Percentiles rank a stretch among this genome's conserved stretches.
phyloP scores from a whole-genome alignment of 1,284 basidiomycete genomes.

The Xanthoconium separans region DNA sequence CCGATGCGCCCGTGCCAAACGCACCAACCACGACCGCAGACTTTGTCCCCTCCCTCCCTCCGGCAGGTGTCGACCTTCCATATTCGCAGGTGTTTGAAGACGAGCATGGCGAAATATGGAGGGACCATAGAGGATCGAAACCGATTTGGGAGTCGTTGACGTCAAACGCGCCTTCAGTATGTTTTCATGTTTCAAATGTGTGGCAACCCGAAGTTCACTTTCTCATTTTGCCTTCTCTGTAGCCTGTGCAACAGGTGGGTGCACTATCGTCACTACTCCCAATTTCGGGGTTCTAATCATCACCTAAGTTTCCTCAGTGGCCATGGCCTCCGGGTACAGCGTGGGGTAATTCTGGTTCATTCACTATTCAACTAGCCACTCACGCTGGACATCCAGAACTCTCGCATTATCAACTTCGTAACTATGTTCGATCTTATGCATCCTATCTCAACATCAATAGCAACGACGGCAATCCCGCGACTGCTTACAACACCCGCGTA shows the following conservation, averaged over 20 bases:
- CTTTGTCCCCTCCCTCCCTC: conserved; percentile 13
- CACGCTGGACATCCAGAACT: conserved; percentile 15
- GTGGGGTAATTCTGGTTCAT: conserved; percentile 12
- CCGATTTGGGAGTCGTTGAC: conserved; percentile 18
- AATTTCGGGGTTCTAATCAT: no score
- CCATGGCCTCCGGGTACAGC: conserved; percentile 13
- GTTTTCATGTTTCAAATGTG: conserved; percentile 7
- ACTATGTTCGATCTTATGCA: conserved; percentile 37
- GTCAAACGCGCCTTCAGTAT: conserved; percentile 10
- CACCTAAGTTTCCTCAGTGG: conserved; percentile 12
- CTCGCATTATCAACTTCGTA: conserved; percentile 23
- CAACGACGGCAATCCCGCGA: conserved; percentile 40
- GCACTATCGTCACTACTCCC: background rate
- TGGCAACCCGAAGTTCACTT: background rate
- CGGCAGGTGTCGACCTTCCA: conserved; percentile 3
- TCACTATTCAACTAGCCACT: background rate
- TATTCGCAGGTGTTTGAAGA: conserved; percentile 11
- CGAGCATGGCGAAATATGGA: background rate
- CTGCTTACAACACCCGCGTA: conserved; percentile 49
- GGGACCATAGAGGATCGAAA: conserved; percentile 11
- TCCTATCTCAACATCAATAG: conserved; percentile 42
- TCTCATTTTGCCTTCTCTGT: background rate
- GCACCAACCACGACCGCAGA: background rate
- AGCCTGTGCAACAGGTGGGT: conserved; percentile 10
- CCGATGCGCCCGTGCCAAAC: conserved; percentile 10